Evolutionary conservation across 768 basidiomycete genomes (phyloP), one percentile per base, ranked within the genome.

Genomic region (Mycena rebaudengoi): DNA sequence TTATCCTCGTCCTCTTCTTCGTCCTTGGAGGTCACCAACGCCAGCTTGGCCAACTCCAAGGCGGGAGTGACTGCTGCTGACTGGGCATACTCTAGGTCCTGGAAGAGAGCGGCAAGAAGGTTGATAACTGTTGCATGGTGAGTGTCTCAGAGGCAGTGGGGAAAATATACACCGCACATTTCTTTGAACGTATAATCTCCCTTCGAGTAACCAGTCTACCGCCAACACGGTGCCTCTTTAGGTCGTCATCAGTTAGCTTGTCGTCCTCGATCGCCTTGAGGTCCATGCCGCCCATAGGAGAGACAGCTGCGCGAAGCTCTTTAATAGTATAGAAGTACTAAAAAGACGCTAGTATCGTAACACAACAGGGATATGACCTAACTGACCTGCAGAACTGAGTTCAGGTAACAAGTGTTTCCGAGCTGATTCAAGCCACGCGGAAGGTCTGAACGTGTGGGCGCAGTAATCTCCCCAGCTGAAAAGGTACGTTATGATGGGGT

Each of bases 291-390:
- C 83, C 83, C 79, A 89, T 82, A 20, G 84, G 86, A 29, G 78
- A 79, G 10, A 97, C 88, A 7, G 91, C 89, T 20, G 90, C 88
- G 30, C 96, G 86, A 26, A 98, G 85, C 33, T 96, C 93, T 71
- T 87, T 91, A 76, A 98, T 95, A n/a, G 95, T 97, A 74, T 95
- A 97, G 74, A 98, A 96, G 74, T 97, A 98, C 91, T 97, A 73
- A n/a, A 25, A 11, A 51, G 49, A 59, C 18, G 30, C 43, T 48
- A 49, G 23, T 44, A 18, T 25, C 1, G 39, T 45, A 39, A 23
- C n/a, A 30, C 25, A 51, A 39, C n/a, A 49, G 40, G 39, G 32
- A 40, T 46, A 28, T 12, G 43, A 35, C 60, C 41, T 12, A 21
- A 66, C 73, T 29, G 70, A 88, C 91, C 80, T 89, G 92, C 18